Percentiles rank a stretch among this genome's conserved stretches.
phyloP scores from a whole-genome alignment of 352 stramenopile species.

The Pythium rishiriense region DNA sequence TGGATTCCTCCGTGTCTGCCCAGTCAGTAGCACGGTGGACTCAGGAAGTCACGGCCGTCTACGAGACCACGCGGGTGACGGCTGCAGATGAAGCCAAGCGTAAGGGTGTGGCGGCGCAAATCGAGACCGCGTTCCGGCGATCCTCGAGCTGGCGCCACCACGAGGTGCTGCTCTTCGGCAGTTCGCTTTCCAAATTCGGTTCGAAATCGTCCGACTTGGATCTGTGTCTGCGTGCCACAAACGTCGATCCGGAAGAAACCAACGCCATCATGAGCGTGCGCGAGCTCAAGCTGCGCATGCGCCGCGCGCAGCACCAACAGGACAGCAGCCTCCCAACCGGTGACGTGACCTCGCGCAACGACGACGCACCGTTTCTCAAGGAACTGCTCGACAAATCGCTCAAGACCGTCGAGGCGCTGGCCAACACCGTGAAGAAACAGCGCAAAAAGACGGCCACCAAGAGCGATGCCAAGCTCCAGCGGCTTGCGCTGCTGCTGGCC shows the following conservation, averaged over 20 bases:
- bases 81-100: slow-evolving; percentile 46
- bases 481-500: slow-evolving; percentile 1
- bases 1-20: neutral
- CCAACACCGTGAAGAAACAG: slow-evolving; percentile 41
- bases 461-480: slow-evolving; percentile 12
- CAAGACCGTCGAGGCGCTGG: slow-evolving; percentile 56
- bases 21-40: slow-evolving; percentile 31
- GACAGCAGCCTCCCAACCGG: slow-evolving; percentile 24
- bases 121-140: slow-evolving; percentile 14
- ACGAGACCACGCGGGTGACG: slow-evolving; percentile 44
- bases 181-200: slow-evolving; percentile 74
- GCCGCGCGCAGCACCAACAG: slow-evolving; percentile 18
- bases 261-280: slow-evolving; percentile 33
- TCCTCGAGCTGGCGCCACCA: slow-evolving; percentile 16
- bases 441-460: slow-evolving; percentile 17
- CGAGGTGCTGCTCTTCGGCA: slow-evolving; percentile 60
- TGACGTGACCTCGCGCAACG: slow-evolving; percentile 4
- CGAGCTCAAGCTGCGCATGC: slow-evolving; percentile 47
- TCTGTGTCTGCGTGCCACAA: slow-evolving; percentile 54
- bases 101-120: slow-evolving; percentile 17
- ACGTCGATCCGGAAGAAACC: slow-evolving; percentile 1
- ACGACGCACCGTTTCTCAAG: slow-evolving; percentile 36
- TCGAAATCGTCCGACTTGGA: slow-evolving; percentile 75
- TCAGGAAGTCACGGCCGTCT: slow-evolving; percentile 36
- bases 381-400: slow-evolving; percentile 44